Base-by-base conservation (phyloP, 2,329 filamentous ascomycete genomes). In the Aspergillus awamori region DNA sequence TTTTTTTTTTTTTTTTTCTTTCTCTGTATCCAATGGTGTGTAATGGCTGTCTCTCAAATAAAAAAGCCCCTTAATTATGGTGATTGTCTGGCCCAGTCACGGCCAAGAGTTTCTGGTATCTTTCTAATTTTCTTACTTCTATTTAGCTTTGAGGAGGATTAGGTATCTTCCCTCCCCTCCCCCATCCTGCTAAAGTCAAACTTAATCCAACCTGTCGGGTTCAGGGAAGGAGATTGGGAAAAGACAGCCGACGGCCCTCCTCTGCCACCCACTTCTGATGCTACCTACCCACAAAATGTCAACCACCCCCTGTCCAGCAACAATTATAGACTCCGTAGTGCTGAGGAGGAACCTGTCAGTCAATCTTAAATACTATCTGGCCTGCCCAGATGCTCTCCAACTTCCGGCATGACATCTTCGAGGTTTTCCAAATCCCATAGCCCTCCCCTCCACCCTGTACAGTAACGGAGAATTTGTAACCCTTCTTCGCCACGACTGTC, bases 171-270 rank as follows among this genome's bases (percentile, higher is more conserved):
- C 33, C 33, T 36, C 33, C 30, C 33, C 33, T 36, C 11, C 69
- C 64, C 69, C 68, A 65, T 65, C 63, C 66, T 70, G 68, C 72
- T 72, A 71, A 70, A 72, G 66, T 67, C 64, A 69, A 75, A 74
- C 74, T 72, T 74, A 73, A 75, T 70, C 74, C 74, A 72, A 67
- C 65, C 69, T 74, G 70, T 72, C 72, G 74, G 74, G 28, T 33
- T 52, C 55, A 59, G 57, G 48, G 48, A 39, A 43, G 11, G 39
- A 47, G 26, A 47, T 53, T 49, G 52, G 28, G 57, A 59, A 47
- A 54, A 59, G 30, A 53, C 43, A 38, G 41, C 51, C 52, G 47
- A 41, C 49, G 38, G 28, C 17, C 20, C 52, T 53, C 52, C 49
- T 54, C 28, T 20, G 28, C 24, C 30, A 30, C 36, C 39, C 39